phyloP scores from a whole-genome alignment of 257 asterid species.

The Apocynum venetum region DNA sequence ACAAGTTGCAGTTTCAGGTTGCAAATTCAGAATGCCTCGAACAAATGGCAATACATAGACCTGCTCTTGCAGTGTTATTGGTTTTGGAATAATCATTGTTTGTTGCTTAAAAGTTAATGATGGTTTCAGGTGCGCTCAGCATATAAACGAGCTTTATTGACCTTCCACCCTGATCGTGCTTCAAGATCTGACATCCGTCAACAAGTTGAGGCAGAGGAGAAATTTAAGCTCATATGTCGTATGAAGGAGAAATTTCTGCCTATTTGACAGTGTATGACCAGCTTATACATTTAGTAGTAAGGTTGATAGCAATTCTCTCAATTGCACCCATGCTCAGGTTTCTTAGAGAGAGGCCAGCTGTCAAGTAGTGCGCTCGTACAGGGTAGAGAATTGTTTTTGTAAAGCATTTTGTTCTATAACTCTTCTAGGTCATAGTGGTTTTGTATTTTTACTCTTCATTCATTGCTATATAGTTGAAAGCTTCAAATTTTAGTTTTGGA shows the following conservation, averaged over 20 bases:
- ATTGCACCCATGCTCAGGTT: not conserved
- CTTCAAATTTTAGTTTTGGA: not conserved
- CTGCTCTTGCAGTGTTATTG: not conserved
- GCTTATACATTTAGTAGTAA: not conserved
- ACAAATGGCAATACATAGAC: not conserved
- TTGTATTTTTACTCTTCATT: not conserved
- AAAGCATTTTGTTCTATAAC: not conserved
- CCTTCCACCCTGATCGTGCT: conserved; percentile 91
- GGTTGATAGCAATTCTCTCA: not conserved
- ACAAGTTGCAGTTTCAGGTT: not conserved
- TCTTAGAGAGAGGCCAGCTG: not conserved
- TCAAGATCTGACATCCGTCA: conserved; percentile 52
- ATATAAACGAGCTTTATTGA: conserved; percentile 65
- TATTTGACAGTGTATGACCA: not conserved
- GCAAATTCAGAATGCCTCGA: not conserved
- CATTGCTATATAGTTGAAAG: not conserved
- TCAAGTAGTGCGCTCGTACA: not conserved
- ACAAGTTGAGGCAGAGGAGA: conserved; percentile 95
- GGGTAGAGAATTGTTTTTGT: conserved; percentile 1
- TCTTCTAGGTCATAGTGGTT: conserved; percentile 1
- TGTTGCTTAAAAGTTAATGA: not conserved
- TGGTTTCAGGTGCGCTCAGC: conserved; percentile 68
- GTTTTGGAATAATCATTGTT: not conserved
- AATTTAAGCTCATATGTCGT: conserved; percentile 80
- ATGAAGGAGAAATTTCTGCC: conserved; percentile 61